A percentile compares a stretch with the other conserved stretches of the same genome.
These are phyloP conservation scores for Moesziomyces sp. DNA, from an alignment of 1,284 basidiomycete species.

Conservation along the genomic window DNA sequence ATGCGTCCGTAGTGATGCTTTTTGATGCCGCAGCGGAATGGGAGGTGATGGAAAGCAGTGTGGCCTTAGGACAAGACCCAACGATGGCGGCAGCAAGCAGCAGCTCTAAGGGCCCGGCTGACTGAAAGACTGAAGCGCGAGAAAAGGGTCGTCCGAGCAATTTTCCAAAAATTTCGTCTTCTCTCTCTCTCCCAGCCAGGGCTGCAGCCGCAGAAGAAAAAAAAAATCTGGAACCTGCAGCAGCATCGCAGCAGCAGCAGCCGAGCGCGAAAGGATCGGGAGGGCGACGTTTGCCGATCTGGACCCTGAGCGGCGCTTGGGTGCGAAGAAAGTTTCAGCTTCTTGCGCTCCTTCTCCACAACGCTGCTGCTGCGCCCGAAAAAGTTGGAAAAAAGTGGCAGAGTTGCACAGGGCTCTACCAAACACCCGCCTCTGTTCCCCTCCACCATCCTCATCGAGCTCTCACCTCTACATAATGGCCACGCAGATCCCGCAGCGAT, in stretches of 20 bases:
- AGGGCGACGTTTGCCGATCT: slow-evolving; percentile 6
- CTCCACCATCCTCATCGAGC: not conserved
- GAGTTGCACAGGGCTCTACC: no score
- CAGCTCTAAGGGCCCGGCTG: no score
- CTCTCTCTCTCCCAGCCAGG: not conserved
- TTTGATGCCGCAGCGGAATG: no score
- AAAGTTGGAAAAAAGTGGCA: not conserved
- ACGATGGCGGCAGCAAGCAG: no score
- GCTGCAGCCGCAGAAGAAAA: not conserved
- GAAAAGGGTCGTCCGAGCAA: slow-evolving; percentile 5
- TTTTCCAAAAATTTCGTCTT: slow-evolving; percentile 25
- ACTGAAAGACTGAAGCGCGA: not conserved
- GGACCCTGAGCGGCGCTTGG: slow-evolving; percentile 13
- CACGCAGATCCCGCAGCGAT: slow-evolving; percentile 56
- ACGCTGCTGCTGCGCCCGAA: not conserved
- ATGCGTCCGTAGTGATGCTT: no score
- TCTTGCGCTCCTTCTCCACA: slow-evolving; percentile 18
- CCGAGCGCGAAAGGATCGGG: slow-evolving; percentile 16
- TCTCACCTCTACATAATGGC: slow-evolving; percentile 40
- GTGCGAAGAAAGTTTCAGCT: slow-evolving; percentile 18
- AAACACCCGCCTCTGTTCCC: not conserved
- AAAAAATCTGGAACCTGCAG: slow-evolving; percentile 10
- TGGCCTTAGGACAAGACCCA: no score
- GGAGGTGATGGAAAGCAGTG: no score
- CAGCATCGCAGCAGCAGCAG: not conserved